Evolutionary conservation across 768 basidiomycete genomes (phyloP), one percentile per base, ranked within the genome.

Genomic region (Naganishia onofrii): DNA sequence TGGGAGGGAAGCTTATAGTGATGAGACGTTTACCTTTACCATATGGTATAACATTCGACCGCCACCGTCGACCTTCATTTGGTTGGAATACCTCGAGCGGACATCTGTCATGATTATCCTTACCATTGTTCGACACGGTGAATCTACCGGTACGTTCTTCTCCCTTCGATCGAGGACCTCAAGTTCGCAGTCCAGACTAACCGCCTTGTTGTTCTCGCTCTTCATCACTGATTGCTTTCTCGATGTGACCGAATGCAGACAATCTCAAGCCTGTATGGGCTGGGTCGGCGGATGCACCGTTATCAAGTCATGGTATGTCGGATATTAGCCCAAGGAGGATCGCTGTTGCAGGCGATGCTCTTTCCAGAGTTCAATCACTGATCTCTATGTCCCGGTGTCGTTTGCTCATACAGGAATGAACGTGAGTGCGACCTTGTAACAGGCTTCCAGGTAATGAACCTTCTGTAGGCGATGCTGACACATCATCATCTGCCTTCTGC

Each of bases 281-380:
- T 38, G 81, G 81, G 8, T 80, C 77, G 75, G 74, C 80, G 9
- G 80, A 82, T 70, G 79, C 80, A 7, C 78, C 80, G 13, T 69
- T 82, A 0, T 80, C 79, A 2, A 74, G 74, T 12, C 80, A 82
- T 76, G 81, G 81, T 80, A 55, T 69, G 79, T 68, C 17, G 17
- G 26, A 38, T n/a, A n/a, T 23, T 6, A 23, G 48, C 12, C 12
- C 23, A n/a, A n/a, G n/a, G 15, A n/a, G 48, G 48, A 51, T 26
- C n/a, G 1, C 48, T 44, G 0, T 21, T 19, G 42, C 15, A 4
- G 19, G 38, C 1, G 32, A 21, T 26, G 12, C 5, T 54, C 26
- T 15, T 15, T n/a, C 19, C 2, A 34, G 3, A 34, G 32, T 23
- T 58, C 34, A 9, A 26, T 13, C 15, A 19, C 21, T 17, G 38